Evolutionary conservation across 768 basidiomycete species (phyloP).

Genomic region (Coprinopsis marcescibilis): DNA sequence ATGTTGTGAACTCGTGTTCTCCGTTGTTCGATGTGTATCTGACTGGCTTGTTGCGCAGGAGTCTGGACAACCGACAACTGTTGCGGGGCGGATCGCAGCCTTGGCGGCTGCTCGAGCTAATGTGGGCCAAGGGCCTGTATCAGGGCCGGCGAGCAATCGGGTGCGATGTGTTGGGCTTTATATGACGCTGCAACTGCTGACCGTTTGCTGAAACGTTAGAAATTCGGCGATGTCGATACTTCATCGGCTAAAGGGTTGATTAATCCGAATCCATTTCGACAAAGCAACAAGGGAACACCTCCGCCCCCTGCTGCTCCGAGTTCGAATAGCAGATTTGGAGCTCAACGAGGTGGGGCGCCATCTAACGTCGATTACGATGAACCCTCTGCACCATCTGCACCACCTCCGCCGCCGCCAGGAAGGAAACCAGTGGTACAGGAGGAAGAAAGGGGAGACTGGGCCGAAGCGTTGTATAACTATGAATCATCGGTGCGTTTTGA

Average conservation of each 20-base stretch:
- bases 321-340: background rate
- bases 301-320: constrained; percentile 20
- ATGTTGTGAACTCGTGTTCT: background rate
- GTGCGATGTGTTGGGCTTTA: constrained; percentile 2
- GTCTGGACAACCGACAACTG: constrained; percentile 7
- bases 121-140: constrained; percentile 14
- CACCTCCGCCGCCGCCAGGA: constrained; percentile 27
- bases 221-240: constrained; percentile 56
- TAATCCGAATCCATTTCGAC: constrained; percentile 41
- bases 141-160: constrained; percentile 6
- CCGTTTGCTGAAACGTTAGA: constrained; percentile 27
- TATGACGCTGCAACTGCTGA: background rate
- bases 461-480: constrained; percentile 73
- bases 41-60: constrained; percentile 1
- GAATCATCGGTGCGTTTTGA: constrained; percentile 43
- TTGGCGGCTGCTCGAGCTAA: constrained; percentile 11
- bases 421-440: constrained; percentile 29
- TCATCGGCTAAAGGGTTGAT: constrained; percentile 43
- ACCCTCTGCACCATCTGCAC: constrained; percentile 24
- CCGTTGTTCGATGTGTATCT: background rate
- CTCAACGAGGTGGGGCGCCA: too few species aligned
- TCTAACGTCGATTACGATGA: constrained; percentile 16
- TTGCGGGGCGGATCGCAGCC: constrained; percentile 14
- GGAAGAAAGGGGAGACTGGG: constrained; percentile 61
- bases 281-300: constrained; percentile 31